phyloP scores from a whole-genome alignment of 2,329 filamentous ascomycete species.

The Colletotrichum melonis region DNA sequence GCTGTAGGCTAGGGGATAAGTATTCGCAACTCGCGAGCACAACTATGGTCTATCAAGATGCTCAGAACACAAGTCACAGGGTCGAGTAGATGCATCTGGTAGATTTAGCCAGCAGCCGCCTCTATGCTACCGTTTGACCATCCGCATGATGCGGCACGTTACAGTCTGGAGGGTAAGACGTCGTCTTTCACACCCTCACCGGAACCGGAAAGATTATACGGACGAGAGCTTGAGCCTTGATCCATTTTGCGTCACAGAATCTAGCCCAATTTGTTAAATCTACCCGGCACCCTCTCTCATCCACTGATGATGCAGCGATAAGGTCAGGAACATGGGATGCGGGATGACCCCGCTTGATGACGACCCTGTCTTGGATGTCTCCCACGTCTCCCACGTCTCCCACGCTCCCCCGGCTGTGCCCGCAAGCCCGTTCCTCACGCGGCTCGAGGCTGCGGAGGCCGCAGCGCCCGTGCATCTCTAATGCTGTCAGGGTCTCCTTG shows the following conservation, averaged over 20 bases:
- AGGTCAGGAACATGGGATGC: slow-evolving; percentile 8
- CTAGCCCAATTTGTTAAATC: slow-evolving; percentile 30
- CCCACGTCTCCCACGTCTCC: not conserved
- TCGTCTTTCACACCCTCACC: not conserved
- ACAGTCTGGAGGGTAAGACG: not conserved
- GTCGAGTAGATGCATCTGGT: not conserved
- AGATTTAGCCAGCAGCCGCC: not conserved
- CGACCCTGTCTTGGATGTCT: slow-evolving; percentile 21
- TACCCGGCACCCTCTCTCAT: slow-evolving; percentile 4
- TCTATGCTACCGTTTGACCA: not conserved
- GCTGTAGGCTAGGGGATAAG: not conserved
- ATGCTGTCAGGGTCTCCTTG: slow-evolving; percentile 18
- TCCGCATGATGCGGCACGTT: not conserved
- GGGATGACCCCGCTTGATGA: slow-evolving; percentile 34
- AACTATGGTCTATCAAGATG: slow-evolving; percentile 3
- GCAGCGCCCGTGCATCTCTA: not conserved
- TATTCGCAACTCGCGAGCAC: not conserved
- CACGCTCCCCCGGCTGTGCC: slow-evolving; percentile 10
- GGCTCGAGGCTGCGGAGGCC: not conserved
- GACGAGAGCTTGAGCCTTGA: slow-evolving; percentile 6
- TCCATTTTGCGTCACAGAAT: not conserved
- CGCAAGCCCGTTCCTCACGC: not conserved
- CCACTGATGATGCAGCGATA: slow-evolving; percentile 15
- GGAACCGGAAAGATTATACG: slow-evolving; percentile 29
- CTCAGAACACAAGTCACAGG: not conserved